Percentiles rank a stretch among this genome's conserved stretches.
These are phyloP conservation scores for Candolleomyces eurysporus DNA, from an alignment of 768 basidiomycete species.

Conservation along the genomic window DNA sequence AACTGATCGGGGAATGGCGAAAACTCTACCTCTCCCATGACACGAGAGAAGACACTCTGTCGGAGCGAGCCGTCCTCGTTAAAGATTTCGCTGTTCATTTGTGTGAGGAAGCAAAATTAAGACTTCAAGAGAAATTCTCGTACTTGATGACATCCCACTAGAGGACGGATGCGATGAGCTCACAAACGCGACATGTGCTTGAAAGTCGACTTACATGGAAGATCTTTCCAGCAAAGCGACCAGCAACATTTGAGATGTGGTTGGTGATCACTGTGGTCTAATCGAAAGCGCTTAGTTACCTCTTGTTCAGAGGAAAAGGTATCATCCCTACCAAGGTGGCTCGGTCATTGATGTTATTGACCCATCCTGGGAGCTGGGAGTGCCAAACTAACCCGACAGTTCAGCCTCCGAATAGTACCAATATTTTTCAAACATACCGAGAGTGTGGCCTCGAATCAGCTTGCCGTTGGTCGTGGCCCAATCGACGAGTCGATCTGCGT, in stretches of 20 bases:
- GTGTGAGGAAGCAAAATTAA: constrained; percentile 10
- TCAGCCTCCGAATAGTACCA: not conserved
- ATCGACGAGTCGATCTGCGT: constrained; percentile 36
- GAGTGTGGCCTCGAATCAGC: constrained; percentile 38
- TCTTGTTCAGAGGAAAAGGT: not conserved
- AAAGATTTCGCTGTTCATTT: constrained; percentile 36
- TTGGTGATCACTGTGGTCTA: constrained; percentile 35
- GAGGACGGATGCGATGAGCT: not conserved
- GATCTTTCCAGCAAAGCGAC: constrained; percentile 43
- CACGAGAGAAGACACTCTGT: constrained; percentile 38
- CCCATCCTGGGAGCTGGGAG: constrained; percentile 38
- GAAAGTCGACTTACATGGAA: constrained; percentile 1
- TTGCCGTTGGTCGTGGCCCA: constrained; percentile 39
- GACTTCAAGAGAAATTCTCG: not conserved
- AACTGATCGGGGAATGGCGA: too few species aligned
- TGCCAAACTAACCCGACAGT: constrained; percentile 25
- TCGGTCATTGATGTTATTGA: constrained; percentile 29
- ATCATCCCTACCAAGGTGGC: constrained; percentile 24
- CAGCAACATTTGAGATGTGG: constrained; percentile 38
- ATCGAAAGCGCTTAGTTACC: not conserved
- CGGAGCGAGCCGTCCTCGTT: constrained; percentile 44
- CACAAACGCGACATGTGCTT: not conserved
- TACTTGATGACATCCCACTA: constrained; percentile 40
- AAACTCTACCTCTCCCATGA: constrained; percentile 31
- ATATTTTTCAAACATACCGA: constrained; percentile 21